Evolutionary conservation across 2,329 filamentous ascomycete species (phyloP), one percentile per base, ranked within the genome.

Genomic region (Curvularia verruculosa): DNA sequence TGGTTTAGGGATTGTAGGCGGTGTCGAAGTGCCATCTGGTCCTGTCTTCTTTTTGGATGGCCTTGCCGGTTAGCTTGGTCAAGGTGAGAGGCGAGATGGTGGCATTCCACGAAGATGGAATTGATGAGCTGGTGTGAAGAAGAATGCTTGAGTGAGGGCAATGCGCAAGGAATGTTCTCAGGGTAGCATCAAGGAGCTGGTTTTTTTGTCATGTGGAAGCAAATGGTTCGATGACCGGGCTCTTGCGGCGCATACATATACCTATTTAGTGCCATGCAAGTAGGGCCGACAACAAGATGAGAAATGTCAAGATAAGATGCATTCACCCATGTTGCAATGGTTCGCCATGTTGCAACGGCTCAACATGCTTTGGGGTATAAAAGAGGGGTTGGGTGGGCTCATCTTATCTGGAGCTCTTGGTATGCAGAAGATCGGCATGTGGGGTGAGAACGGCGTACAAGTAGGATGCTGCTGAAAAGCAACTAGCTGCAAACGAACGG

Each of bases 1-100:
- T 77, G 69, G 40, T 71, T 73, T 23, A 77, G 36, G 5, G 58
- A 13, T 13, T 6, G 4, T 64, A 73, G 41, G 45, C 52, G 60
- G 10, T 54, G n/a, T 36, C 54, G 48, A 13, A 61, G 26, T 12
- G 50, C 18, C 62, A 63, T 65, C 39, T 24, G 29, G 13, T 8
- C 3, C 6, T 36, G 13, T 15, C 3, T n/a, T n/a, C n/a, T n/a
- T n/a, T n/a, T n/a, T n/a, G n/a, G n/a, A n/a, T 24, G 29, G 13
- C 5, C 3, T n/a, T 36, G 13, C 31, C 3, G 13, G 31, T 36
- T 29, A n/a, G n/a, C 28, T 29, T n/a, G 13, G 1, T 36, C 15
- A 36, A n/a, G 31, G 13, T n/a, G 6, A 6, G 31, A 7, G 12
- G 5, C 7, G 15, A n/a, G 15, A 36, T 18, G 13, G 5, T 36